Percentiles rank a stretch among this genome's conserved stretches.
Evolutionary conservation across 1,139 yeast genomes (phyloP).

Genomic region (Diutina ranongensis): DNA sequence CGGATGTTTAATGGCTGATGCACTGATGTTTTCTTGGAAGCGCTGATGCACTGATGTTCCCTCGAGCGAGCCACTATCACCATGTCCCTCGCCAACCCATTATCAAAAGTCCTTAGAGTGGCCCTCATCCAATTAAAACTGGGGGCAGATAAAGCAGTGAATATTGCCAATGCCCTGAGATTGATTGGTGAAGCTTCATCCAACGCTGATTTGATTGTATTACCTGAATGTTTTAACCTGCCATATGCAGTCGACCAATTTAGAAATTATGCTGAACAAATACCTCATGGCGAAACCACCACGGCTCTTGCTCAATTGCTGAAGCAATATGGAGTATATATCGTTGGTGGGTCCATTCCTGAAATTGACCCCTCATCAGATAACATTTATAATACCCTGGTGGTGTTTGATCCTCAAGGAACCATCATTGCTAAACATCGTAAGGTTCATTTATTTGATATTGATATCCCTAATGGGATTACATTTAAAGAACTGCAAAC

Average conservation of each 20-base stretch:
- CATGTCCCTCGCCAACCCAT: constrained; percentile 18
- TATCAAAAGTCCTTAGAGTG: constrained; percentile 33
- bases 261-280: constrained; percentile 68
- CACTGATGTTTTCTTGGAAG: neutral
- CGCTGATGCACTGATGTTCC: neutral
- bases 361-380: constrained; percentile 44
- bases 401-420: constrained; percentile 64
- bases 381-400: constrained; percentile 69
- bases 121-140: constrained; percentile 75
- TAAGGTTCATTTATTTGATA: constrained; percentile 82
- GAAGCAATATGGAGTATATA: constrained; percentile 41
- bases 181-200: constrained; percentile 40
- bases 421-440: constrained; percentile 75
- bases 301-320: constrained; percentile 53
- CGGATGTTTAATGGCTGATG: no score
- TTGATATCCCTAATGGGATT: constrained; percentile 82
- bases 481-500: constrained; percentile 74
- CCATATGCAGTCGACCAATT: constrained; percentile 88
- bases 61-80: neutral
- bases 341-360: constrained; percentile 90
- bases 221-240: constrained; percentile 91
- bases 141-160: constrained; percentile 52
- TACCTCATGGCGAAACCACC: constrained; percentile 65
- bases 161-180: constrained; percentile 39
- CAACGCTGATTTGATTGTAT: constrained; percentile 47